phyloP scores from a whole-genome alignment of 495 filamentous ascomycete genomes.

The Tuber umbilicatum region DNA sequence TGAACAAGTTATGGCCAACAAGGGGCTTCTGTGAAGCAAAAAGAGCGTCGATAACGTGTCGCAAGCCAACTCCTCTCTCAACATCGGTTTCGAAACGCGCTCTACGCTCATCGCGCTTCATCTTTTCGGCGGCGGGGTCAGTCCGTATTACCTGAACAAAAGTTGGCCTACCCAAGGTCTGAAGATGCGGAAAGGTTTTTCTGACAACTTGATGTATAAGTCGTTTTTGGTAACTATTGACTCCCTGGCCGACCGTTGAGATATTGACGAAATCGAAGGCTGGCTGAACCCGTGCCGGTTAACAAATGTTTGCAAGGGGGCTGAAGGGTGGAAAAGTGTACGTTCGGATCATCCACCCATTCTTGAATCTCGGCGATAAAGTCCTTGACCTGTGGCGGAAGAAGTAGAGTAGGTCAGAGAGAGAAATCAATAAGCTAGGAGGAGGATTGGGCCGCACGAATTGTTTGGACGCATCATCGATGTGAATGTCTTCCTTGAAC shows the following conservation, averaged over 20 bases:
- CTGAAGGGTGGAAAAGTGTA: constrained; percentile 3
- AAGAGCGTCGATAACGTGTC: constrained; percentile 66
- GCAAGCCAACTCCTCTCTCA: constrained; percentile 53
- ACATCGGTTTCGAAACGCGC: constrained; percentile 46
- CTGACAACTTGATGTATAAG: constrained; percentile 64
- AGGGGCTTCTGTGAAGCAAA: constrained; percentile 44
- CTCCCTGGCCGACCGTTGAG: constrained; percentile 25
- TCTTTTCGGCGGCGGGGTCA: constrained; percentile 49
- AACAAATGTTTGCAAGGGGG: constrained; percentile 9
- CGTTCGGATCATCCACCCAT: constrained; percentile 46
- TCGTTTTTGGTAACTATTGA: constrained; percentile 52
- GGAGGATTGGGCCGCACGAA: constrained; percentile 41
- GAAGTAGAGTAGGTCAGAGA: neutral
- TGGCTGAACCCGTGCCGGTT: constrained; percentile 25
- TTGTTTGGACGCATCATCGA: constrained; percentile 52
- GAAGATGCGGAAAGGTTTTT: constrained; percentile 55
- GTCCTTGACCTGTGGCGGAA: constrained; percentile 33
- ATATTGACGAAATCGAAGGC: constrained; percentile 45
- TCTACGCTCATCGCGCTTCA: constrained; percentile 43
- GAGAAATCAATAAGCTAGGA: constrained; percentile 12
- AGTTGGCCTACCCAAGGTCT: constrained; percentile 32
- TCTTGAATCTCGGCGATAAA: constrained; percentile 51
- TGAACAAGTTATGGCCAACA: constrained; percentile 72
- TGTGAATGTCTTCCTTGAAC: constrained; percentile 48
- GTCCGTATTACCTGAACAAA: constrained; percentile 43